These are phyloP conservation scores for Rhizomucor miehei DNA, from an alignment of 371 early-diverging fungal genomes.

Conservation along the genomic window DNA sequence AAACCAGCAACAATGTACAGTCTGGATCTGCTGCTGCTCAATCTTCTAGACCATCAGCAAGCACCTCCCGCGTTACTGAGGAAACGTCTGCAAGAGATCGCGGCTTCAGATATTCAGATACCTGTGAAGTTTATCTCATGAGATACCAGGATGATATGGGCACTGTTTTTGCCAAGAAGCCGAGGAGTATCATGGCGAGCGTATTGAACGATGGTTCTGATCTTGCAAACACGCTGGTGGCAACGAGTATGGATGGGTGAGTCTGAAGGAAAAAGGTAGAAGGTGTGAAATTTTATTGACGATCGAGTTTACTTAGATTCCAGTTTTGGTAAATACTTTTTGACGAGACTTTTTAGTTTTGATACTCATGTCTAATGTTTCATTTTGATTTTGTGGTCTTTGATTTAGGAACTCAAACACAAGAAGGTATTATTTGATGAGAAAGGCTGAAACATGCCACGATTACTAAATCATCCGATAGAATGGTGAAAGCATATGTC, in stretches of 20 bases:
- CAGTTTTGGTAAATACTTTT: slow-evolving; percentile 30
- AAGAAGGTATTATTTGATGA: slow-evolving; percentile 7
- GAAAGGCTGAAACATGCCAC: not conserved
- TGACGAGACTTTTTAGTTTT: not conserved
- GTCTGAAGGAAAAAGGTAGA: not conserved
- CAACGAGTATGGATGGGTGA: slow-evolving; percentile 31
- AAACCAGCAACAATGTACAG: no score
- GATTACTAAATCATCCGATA: no score
- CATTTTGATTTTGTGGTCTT: not conserved
- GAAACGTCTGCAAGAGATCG: not conserved
- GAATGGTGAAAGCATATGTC: no score
- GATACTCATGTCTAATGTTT: not conserved
- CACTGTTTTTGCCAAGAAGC: slow-evolving; percentile 19
- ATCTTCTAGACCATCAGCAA: not conserved
- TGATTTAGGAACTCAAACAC: slow-evolving; percentile 16
- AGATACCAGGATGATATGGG: slow-evolving; percentile 9
- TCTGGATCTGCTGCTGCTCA: not conserved
- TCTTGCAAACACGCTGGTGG: slow-evolving; percentile 25
- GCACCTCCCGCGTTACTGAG: not conserved
- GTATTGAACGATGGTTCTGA: slow-evolving; percentile 10
- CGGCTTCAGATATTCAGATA: slow-evolving; percentile 6
- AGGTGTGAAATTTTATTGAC: not conserved
- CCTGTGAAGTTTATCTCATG: slow-evolving; percentile 13
- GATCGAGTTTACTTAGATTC: slow-evolving; percentile 1
- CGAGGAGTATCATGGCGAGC: slow-evolving; percentile 31